Evolutionary conservation across 805 yeast species (phyloP).

Genomic region (Lachancea thermotolerans): DNA sequence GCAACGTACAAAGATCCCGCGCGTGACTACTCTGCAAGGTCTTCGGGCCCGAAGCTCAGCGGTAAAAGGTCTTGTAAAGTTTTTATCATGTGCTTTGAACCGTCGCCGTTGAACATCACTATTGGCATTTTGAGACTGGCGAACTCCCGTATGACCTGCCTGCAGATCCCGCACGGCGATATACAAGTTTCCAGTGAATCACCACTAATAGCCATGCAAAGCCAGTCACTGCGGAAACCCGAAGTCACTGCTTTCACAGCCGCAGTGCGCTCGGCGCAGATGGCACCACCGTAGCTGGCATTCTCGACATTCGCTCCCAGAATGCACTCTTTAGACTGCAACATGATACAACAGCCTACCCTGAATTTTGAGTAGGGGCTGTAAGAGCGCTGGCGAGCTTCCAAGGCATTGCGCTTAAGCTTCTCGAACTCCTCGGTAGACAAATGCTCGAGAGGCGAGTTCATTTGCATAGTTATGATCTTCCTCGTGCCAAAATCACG

Average conservation of each 20-base stretch:
- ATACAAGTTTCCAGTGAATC: slow-evolving; percentile 43
- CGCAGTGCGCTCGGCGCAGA: slow-evolving; percentile 74
- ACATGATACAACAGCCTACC: slow-evolving; percentile 74
- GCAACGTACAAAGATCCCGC: neutral
- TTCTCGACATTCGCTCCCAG: slow-evolving; percentile 89
- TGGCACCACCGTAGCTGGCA: slow-evolving; percentile 77
- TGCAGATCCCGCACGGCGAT: slow-evolving; percentile 91
- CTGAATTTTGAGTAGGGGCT: slow-evolving; percentile 42
- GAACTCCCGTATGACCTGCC: slow-evolving; percentile 86
- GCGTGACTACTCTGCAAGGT: slow-evolving; percentile 29
- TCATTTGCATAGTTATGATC: slow-evolving; percentile 1
- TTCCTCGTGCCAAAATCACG: too few relatives aligned
- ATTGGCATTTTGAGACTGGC: slow-evolving; percentile 46
- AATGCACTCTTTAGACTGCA: slow-evolving; percentile 42
- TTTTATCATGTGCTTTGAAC: slow-evolving; percentile 38
- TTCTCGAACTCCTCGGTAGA: slow-evolving; percentile 20
- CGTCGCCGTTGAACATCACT: slow-evolving; percentile 59
- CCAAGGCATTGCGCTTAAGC: slow-evolving; percentile 27
- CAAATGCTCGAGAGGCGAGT: slow-evolving; percentile 14
- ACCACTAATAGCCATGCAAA: slow-evolving; percentile 23
- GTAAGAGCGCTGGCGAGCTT: slow-evolving; percentile 39
- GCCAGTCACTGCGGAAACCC: slow-evolving; percentile 23
- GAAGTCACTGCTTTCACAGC: slow-evolving; percentile 46
- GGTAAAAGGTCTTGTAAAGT: slow-evolving; percentile 67
- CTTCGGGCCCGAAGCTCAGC: slow-evolving; percentile 78